Percentiles rank a stretch among this genome's conserved stretches.
These are phyloP conservation scores for Microdochium trichocladiopsis DNA, from an alignment of 2,329 filamentous ascomycete genomes.

Conservation along the genomic window DNA sequence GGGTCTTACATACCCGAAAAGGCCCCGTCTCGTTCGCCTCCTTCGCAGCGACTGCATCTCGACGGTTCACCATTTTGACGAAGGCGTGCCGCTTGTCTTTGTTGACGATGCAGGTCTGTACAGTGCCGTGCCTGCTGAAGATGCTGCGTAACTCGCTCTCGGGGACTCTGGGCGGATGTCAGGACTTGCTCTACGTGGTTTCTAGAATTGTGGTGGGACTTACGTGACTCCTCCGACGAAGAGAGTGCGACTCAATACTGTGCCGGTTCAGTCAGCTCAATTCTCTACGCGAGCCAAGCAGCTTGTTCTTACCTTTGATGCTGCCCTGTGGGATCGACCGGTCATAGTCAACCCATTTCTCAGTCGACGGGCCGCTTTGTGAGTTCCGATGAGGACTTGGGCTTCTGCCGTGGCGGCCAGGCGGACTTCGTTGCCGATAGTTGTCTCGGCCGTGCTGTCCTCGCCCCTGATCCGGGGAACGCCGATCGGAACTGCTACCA, in stretches of 20 bases:
- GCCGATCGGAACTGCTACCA: slow-evolving; percentile 67
- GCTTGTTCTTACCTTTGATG: slow-evolving; percentile 60
- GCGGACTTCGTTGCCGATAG: slow-evolving; percentile 85
- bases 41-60: slow-evolving; percentile 78
- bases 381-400: slow-evolving; percentile 42
- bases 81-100: slow-evolving; percentile 97
- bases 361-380: slow-evolving; percentile 16
- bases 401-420: slow-evolving; percentile 59
- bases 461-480: slow-evolving; percentile 53
- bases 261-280: background rate
- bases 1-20: slow-evolving; percentile 52
- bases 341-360: slow-evolving; percentile 79
- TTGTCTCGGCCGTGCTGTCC: slow-evolving; percentile 49
- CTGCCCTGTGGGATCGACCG: slow-evolving; percentile 62
- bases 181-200: slow-evolving; percentile 2
- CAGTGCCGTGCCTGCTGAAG: slow-evolving; percentile 75
- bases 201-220: slow-evolving; percentile 29
- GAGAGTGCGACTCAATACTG: slow-evolving; percentile 84
- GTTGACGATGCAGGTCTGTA: slow-evolving; percentile 98
- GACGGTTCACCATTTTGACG: slow-evolving; percentile 93
- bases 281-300: background rate
- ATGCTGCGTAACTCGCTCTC: slow-evolving; percentile 76
- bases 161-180: slow-evolving; percentile 31
- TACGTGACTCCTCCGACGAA: slow-evolving; percentile 94
- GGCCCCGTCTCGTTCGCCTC: slow-evolving; percentile 79